A percentile compares a stretch with the other conserved stretches of the same genome.
Conservation (phyloP, 83 land plant species). For the Thuja plicata region DNA sequence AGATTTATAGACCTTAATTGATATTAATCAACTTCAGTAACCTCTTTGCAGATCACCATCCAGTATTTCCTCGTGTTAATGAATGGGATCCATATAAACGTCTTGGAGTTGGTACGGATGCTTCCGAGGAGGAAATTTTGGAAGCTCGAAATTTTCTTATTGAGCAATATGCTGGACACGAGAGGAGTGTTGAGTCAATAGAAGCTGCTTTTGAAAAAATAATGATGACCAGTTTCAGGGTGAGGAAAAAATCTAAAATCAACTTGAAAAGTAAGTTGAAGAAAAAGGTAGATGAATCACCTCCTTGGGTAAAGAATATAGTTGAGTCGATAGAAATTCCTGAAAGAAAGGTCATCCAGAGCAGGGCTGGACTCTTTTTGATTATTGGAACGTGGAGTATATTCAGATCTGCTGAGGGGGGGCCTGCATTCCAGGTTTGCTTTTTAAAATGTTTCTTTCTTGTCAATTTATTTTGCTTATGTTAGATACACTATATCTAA, state of each 20-base stretch:
- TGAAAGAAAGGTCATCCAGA: conserved; percentile 40
- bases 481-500: neutral
- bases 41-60: conserved; percentile 34
- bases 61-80: conserved; percentile 70
- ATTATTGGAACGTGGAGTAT: conserved; percentile 81
- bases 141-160: conserved; percentile 78
- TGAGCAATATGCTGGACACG: conserved; percentile 77
- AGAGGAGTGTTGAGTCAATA: conserved; percentile 79
- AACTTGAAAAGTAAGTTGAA: conserved; percentile 70
- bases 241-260: conserved; percentile 68
- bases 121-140: conserved; percentile 86
- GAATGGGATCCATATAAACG: conserved; percentile 91
- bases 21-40: neutral
- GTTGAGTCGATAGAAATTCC: conserved; percentile 68
- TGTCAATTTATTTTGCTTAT: neutral
- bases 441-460: neutral
- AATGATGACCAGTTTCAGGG: conserved; percentile 67
- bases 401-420: conserved; percentile 76
- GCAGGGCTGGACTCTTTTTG: conserved; percentile 65
- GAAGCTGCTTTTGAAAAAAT: conserved; percentile 93
- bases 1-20: neutral
- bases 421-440: conserved; percentile 93
- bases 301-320: conserved; percentile 76
- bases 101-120: conserved; percentile 73
- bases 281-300: conserved; percentile 88